Evolutionary conservation across 2,329 filamentous ascomycete genomes (phyloP).

Genomic region (Beauveria asiatica): DNA sequence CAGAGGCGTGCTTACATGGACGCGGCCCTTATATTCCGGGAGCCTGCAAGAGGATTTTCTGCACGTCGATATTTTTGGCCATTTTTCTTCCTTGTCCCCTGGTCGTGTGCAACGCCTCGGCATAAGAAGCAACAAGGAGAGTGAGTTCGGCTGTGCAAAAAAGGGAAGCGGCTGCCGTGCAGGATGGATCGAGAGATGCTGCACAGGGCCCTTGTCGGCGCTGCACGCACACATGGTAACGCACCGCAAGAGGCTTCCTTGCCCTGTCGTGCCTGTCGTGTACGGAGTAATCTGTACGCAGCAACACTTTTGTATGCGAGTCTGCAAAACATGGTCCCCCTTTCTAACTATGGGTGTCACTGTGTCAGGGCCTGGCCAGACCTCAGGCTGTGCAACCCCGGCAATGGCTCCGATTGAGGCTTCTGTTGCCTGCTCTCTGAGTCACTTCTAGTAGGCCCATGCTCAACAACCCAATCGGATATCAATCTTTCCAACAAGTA

Average conservation of each 20-base stretch:
- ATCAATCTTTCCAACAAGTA: no score
- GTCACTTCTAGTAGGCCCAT: background rate
- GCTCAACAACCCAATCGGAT: no score
- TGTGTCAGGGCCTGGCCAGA: background rate
- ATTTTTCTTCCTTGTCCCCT: background rate
- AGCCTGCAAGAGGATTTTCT: background rate
- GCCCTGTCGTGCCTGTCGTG: background rate
- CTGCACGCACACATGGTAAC: no score
- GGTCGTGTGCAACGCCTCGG: background rate
- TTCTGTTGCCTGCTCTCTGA: background rate
- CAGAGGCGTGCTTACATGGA: background rate
- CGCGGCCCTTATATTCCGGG: no score
- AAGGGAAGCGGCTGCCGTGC: background rate
- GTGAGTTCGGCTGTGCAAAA: background rate
- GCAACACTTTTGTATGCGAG: no score
- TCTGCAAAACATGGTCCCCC: background rate
- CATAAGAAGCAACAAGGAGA: background rate
- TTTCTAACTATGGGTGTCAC: background rate
- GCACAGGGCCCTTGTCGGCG: background rate
- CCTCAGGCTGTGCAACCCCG: background rate
- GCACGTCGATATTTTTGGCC: background rate
- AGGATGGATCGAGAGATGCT: background rate
- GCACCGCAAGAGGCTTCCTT: no score
- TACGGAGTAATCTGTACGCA: background rate
- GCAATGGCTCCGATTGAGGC: background rate